A percentile compares a stretch with the other conserved stretches of the same genome.
Conservation (phyloP, 352 stramenopile species). For the Phytophthora gonapodyides region DNA sequence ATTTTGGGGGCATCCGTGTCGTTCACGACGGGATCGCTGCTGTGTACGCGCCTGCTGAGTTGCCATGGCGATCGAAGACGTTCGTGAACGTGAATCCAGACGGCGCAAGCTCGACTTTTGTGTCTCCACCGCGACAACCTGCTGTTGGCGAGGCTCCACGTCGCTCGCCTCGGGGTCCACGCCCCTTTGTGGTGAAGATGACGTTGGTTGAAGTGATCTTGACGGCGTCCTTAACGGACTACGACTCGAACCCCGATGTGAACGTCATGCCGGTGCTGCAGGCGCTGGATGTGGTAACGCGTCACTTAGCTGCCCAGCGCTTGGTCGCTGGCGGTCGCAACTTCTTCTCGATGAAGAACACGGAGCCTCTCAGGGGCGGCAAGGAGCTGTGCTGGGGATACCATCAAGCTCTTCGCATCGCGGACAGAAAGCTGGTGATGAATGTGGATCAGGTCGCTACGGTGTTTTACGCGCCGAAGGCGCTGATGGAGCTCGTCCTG, state of each 20-base stretch:
- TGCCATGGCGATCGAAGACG: slow-evolving; percentile 45
- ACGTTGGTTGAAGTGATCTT: slow-evolving; percentile 52
- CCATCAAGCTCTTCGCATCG: slow-evolving; percentile 55
- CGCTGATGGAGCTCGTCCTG: slow-evolving; percentile 45
- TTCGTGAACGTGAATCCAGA: slow-evolving; percentile 55
- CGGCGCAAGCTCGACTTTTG: background rate
- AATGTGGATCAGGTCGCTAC: slow-evolving; percentile 66
- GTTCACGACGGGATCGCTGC: slow-evolving; percentile 54
- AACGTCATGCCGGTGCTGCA: slow-evolving; percentile 58
- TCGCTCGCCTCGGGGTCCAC: slow-evolving; percentile 23
- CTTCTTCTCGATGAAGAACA: slow-evolving; percentile 62
- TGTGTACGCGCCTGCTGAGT: slow-evolving; percentile 40
- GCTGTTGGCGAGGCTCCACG: slow-evolving; percentile 10
- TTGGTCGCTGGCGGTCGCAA: slow-evolving; percentile 59
- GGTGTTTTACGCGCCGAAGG: slow-evolving; percentile 50
- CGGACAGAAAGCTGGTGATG: slow-evolving; percentile 49
- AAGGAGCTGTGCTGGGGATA: slow-evolving; percentile 64
- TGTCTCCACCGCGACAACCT: slow-evolving; percentile 4
- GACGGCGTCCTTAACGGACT: slow-evolving; percentile 37
- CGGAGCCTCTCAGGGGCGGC: slow-evolving; percentile 44
- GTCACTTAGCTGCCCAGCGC: slow-evolving; percentile 45
- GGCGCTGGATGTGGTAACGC: slow-evolving; percentile 56
- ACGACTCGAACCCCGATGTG: slow-evolving; percentile 42
- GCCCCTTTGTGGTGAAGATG: slow-evolving; percentile 58
- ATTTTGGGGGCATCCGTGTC: slow-evolving; percentile 46